These are phyloP conservation scores for Pleoardoris graminearum DNA, from an alignment of 2,329 filamentous ascomycete genomes.

Conservation along the genomic window DNA sequence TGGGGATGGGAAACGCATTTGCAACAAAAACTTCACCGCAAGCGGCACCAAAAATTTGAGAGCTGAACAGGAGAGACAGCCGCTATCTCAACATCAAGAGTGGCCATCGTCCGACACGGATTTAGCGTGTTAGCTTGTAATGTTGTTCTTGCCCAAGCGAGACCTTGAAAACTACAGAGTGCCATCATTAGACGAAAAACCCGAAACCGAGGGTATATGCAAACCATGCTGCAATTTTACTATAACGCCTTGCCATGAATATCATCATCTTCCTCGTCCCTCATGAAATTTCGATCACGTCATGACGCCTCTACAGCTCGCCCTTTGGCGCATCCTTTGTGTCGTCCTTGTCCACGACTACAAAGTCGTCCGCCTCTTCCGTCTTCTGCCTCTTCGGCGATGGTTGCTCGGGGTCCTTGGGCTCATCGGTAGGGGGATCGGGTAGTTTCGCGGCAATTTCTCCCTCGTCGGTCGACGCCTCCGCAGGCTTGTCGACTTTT, in stretches of 20 bases:
- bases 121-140: too few species aligned
- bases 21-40: too few species aligned
- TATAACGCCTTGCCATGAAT: conserved; percentile 2
- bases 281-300: neutral
- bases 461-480: conserved; percentile 35
- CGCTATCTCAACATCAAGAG: too few species aligned
- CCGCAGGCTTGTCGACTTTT: conserved; percentile 13
- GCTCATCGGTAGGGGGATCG: conserved; percentile 54
- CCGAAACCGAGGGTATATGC: conserved; percentile 3
- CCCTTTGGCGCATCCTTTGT: conserved; percentile 19
- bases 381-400: conserved; percentile 54
- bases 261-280: neutral
- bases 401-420: conserved; percentile 48
- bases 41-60: too few species aligned
- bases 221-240: neutral
- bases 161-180: too few species aligned
- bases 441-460: conserved; percentile 51
- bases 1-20: too few species aligned
- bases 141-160: too few species aligned
- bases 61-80: too few species aligned
- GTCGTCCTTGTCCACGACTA: conserved; percentile 35
- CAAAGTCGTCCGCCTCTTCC: conserved; percentile 35
- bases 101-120: too few species aligned
- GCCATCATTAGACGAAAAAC: too few species aligned
- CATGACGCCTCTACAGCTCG: conserved; percentile 6